Evolutionary conservation across 164 flowering plant genomes (phyloP).

Genomic region (Stephania yunnanensis): DNA sequence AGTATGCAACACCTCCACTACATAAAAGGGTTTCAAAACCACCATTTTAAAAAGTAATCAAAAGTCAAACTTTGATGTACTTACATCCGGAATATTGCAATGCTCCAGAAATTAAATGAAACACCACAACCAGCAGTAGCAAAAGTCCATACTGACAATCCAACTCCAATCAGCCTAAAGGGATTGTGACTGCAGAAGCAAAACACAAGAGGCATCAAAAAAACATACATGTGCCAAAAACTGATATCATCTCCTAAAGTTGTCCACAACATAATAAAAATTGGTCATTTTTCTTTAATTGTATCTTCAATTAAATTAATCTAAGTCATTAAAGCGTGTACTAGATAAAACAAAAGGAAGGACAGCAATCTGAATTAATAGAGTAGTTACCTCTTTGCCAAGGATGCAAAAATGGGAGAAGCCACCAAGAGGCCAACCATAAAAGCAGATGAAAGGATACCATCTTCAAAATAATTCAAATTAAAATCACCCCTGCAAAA

Average conservation of each 20-base stretch:
- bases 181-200: conserved; percentile 71
- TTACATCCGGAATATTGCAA: conserved; percentile 84
- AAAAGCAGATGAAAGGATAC: conserved; percentile 91
- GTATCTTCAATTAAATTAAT: too few relatives aligned
- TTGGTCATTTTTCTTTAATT: neutral
- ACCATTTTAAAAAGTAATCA: neutral
- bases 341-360: neutral
- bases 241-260: neutral
- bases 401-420: conserved; percentile 92
- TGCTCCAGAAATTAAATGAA: conserved; percentile 82
- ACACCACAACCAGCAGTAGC: conserved; percentile 78
- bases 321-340: too few relatives aligned
- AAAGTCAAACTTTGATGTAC: conserved; percentile 15
- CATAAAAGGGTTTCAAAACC: neutral
- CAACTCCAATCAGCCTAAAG: conserved; percentile 96
- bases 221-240: neutral
- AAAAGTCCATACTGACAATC: conserved; percentile 91
- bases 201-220: neutral
- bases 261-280: neutral
- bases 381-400: conserved; percentile 69
- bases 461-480: conserved; percentile 86
- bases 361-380: neutral
- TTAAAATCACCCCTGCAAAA: conserved; percentile 75
- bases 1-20: conserved; percentile 1
- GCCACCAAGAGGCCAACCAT: conserved; percentile 98